Percentiles rank a stretch among this genome's conserved stretches.
Evolutionary conservation across 148 eudicot genomes (phyloP).

Genomic region (Gaultheria prostrata): DNA sequence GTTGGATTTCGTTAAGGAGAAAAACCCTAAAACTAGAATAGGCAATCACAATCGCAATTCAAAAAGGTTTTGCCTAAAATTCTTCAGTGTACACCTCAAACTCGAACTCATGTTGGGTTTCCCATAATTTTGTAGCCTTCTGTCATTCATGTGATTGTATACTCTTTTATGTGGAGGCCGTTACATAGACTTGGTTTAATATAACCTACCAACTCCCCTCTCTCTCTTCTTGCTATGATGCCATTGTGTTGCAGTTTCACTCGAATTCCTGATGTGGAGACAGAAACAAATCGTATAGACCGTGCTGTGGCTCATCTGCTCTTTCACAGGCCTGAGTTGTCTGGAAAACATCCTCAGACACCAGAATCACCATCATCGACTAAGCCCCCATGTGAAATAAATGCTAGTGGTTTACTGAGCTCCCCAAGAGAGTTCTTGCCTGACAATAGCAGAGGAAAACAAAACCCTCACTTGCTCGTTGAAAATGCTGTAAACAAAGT

Average conservation of each 20-base stretch:
- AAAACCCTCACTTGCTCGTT: slow-evolving; percentile 22
- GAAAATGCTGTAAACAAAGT: slow-evolving; percentile 28
- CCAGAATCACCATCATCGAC: slow-evolving; percentile 51
- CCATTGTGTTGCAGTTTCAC: slow-evolving; percentile 31
- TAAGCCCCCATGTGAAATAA: slow-evolving; percentile 27
- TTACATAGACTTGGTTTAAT: background rate
- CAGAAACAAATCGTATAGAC: slow-evolving; percentile 72
- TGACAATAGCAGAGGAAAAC: slow-evolving; percentile 28
- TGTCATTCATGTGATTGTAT: background rate
- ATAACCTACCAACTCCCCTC: background rate
- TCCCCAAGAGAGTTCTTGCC: slow-evolving; percentile 24
- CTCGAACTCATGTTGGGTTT: background rate
- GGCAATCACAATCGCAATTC: background rate
- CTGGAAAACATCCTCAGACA: slow-evolving; percentile 40
- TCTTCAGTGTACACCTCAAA: background rate
- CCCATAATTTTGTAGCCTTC: background rate
- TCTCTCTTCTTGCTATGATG: slow-evolving; percentile 1
- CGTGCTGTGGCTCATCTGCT: slow-evolving; percentile 77
- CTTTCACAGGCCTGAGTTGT: slow-evolving; percentile 60
- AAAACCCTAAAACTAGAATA: background rate
- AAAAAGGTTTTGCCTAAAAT: background rate
- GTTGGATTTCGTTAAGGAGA: background rate
- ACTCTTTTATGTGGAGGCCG: slow-evolving; percentile 1
- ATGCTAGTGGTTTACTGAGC: slow-evolving; percentile 27
- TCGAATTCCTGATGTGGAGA: slow-evolving; percentile 41